Evolutionary conservation across 1,139 yeast genomes (phyloP), one percentile per base, ranked within the genome.

Genomic region (Taphrina pruni): DNA sequence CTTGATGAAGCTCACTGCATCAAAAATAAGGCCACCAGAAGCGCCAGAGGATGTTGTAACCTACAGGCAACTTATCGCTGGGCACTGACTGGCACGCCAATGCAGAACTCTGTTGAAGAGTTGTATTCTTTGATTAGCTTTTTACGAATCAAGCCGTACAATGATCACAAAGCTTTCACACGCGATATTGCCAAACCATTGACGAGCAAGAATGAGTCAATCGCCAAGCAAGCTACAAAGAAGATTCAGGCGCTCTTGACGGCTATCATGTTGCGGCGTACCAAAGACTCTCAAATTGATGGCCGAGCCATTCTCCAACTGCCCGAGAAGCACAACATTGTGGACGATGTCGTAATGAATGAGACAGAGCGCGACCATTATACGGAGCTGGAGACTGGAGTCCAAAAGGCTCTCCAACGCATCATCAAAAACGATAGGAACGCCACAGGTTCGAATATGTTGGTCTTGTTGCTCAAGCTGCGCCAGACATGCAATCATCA

Each of bases 71-170:
- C 76, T 0, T 86, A 85, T 74, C 81, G 94, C 70, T 87, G 96
- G 86, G 89, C 97, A 75, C 80, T 94, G 54, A 87, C 96, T 5
- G 99, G 99, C 74, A 94, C 99, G 0, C 99, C 99, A 0, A 88
- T 95, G 82, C 98, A 95, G 78, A 94, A 94, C 75, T 85, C 82
- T 66, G 85, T 93, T 70, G 89, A 86, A 56, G 99, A 94, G 75
- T 80, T 95, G 51, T 90, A 82, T 76, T 92, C 97, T 1, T 79
- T 92, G 60, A 77, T 94, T 38, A 79, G 92, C 72, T 94, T 92
- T 76, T 79, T 94, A 70, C 81, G 84, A 64, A 88, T 91, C 60
- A 83, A 74, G 81, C 87, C 76, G 54, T 86, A 79, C 69, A 75
- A 78, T 66, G 76, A 81, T 43, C 90, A 87, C 73, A 74, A 74